phyloP scores from a whole-genome alignment of 345 rosid species.

The Orychophragmus violaceus region DNA sequence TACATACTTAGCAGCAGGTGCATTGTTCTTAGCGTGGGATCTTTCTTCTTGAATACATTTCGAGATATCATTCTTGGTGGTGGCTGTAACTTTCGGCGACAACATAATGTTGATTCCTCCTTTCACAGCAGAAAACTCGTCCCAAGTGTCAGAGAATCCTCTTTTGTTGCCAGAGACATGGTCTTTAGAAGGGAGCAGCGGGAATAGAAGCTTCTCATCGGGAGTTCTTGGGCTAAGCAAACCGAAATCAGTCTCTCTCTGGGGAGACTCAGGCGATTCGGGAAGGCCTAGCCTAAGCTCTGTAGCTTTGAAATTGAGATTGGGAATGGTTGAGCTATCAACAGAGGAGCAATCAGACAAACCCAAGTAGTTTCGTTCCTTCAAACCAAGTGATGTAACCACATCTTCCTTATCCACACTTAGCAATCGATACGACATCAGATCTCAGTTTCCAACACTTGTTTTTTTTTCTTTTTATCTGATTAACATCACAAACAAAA shows the following conservation, averaged over 20 bases:
- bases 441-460: conserved; percentile 14
- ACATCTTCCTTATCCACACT: conserved; percentile 53
- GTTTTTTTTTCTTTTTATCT: conserved; percentile 18
- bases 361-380: conserved; percentile 72
- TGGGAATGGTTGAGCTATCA: conserved; percentile 57
- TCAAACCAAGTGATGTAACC: conserved; percentile 43
- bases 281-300: conserved; percentile 90
- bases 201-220: conserved; percentile 72
- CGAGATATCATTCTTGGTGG: too few relatives aligned
- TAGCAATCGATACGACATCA: conserved; percentile 55
- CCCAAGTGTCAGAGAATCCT: too few relatives aligned
- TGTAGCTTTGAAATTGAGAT: conserved; percentile 71
- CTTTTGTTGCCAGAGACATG: conserved; percentile 56
- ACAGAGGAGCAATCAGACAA: conserved; percentile 74
- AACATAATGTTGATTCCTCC: too few relatives aligned
- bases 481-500: conserved; percentile 16
- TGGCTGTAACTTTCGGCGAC: too few relatives aligned
- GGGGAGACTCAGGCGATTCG: conserved; percentile 62
- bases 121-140: too few relatives aligned
- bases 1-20: conserved; percentile 86
- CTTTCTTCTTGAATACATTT: too few relatives aligned
- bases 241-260: conserved; percentile 46
- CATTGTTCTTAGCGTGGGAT: conserved; percentile 33
- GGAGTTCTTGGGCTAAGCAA: conserved; percentile 43
- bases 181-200: conserved; percentile 62